Conservation (phyloP, 23 red algal species). For the Cyanidiococcus yangmingshanensis region DNA sequence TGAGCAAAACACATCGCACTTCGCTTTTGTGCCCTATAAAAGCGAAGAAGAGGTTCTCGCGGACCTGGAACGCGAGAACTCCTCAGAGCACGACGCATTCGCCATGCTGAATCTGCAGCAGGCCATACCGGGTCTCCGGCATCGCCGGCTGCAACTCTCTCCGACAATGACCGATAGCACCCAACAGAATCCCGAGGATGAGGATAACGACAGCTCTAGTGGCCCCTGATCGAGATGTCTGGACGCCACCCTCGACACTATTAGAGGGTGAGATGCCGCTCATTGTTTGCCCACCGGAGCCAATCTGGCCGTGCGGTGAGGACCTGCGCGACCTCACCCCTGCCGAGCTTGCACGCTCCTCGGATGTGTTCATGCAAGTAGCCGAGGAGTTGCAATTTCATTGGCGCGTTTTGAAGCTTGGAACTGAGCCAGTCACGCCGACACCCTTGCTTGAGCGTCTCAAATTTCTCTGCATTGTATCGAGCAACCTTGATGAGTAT, state of each 20-base stretch:
- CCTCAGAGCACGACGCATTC: background rate
- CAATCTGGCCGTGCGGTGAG: constrained; percentile 25
- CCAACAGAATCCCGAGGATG: background rate
- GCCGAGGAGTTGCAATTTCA: constrained; percentile 77
- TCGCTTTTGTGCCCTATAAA: background rate
- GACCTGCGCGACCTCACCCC: constrained; percentile 16
- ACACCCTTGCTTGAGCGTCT: constrained; percentile 84
- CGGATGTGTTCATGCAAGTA: constrained; percentile 69
- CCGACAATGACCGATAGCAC: background rate
- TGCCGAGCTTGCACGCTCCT: constrained; percentile 38
- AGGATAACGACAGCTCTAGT: background rate
- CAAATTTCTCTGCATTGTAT: constrained; percentile 92
- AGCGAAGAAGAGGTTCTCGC: background rate
- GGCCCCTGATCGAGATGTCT: background rate
- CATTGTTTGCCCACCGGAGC: constrained; percentile 25
- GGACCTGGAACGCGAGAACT: background rate
- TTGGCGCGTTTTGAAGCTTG: constrained; percentile 67
- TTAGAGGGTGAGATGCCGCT: background rate
- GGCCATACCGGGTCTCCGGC: background rate
- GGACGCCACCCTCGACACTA: background rate
- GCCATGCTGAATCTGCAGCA: background rate
- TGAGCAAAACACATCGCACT: no score
- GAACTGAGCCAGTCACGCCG: constrained; percentile 33
- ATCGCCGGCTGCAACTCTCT: background rate
- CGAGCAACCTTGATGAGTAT: constrained; percentile 74